Evolutionary conservation across 2,329 filamentous ascomycete genomes (phyloP).

Genomic region (Mollisia scopiformis): DNA sequence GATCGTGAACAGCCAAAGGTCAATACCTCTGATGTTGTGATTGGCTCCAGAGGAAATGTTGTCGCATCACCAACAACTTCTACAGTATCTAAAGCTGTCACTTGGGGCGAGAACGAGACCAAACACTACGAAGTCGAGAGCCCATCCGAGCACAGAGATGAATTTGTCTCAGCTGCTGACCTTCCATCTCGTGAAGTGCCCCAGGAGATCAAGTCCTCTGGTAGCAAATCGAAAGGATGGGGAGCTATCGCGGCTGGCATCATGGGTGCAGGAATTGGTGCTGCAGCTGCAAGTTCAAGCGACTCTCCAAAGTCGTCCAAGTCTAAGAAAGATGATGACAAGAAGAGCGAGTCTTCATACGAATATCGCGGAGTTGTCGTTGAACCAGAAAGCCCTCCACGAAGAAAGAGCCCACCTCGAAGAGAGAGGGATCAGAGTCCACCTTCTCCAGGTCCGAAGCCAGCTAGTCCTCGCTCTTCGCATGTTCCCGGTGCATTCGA

Average conservation of each 20-base stretch:
- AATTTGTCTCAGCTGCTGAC: conserved; percentile 30
- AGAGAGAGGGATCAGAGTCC: conserved; percentile 40
- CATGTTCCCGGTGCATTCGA: conserved; percentile 68
- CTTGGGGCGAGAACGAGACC: conserved; percentile 67
- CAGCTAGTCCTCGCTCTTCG: conserved; percentile 39
- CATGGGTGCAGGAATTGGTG: conserved; percentile 43
- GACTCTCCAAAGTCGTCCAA: conserved; percentile 26
- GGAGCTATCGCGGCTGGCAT: conserved; percentile 55
- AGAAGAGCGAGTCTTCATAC: conserved; percentile 23
- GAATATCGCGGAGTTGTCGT: conserved; percentile 33
- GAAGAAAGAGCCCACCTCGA: conserved; percentile 1
- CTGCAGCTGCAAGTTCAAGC: conserved; percentile 29
- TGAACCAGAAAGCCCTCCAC: conserved; percentile 30
- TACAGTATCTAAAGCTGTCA: conserved; percentile 58
- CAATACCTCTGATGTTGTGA: conserved; percentile 39
- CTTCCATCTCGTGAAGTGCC: conserved; percentile 35
- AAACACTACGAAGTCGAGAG: conserved; percentile 66
- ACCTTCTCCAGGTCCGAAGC: conserved; percentile 61
- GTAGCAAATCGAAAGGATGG: conserved; percentile 46
- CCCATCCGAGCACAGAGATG: conserved; percentile 46
- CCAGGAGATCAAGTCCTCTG: conserved; percentile 31
- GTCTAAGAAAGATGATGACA: conserved; percentile 7
- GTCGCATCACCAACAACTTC: conserved; percentile 46
- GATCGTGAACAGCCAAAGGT: conserved; percentile 15
- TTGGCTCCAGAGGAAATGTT: conserved; percentile 46